Evolutionary conservation across 2,329 filamentous ascomycete genomes (phyloP).

Genomic region (Epicoccum sorghinum): DNA sequence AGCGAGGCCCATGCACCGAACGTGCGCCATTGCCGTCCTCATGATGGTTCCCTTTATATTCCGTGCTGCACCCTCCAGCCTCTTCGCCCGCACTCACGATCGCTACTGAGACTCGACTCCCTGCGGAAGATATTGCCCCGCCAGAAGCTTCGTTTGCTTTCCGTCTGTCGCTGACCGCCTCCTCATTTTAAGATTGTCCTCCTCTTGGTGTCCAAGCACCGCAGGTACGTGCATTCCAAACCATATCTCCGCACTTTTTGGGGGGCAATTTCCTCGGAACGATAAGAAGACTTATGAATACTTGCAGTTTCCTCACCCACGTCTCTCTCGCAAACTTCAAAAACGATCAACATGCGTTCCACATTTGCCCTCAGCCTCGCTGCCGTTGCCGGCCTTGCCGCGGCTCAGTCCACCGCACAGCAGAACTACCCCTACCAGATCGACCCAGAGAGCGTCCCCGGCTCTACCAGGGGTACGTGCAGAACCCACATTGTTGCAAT

Average conservation of each 20-base stretch:
- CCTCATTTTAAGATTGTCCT: conserved; percentile 14
- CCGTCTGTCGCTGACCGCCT: conserved; percentile 33
- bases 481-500: neutral
- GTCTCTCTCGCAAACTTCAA: conserved; percentile 11
- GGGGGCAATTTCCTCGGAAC: conserved; percentile 8
- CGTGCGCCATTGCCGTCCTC: conserved; percentile 22
- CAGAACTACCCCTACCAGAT: conserved; percentile 56
- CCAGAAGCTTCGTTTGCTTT: conserved; percentile 5
- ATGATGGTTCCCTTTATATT: conserved; percentile 40
- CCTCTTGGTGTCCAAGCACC: conserved; percentile 5
- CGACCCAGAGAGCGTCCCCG: conserved; percentile 65
- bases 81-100: conserved; percentile 32
- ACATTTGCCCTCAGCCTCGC: conserved; percentile 58
- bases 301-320: conserved; percentile 1
- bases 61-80: conserved; percentile 21
- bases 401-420: conserved; percentile 51
- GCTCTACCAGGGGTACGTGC: conserved; percentile 59
- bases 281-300: conserved; percentile 12
- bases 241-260: conserved; percentile 5
- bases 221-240: conserved; percentile 19
- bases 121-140: conserved; percentile 16
- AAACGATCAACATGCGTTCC: conserved; percentile 50
- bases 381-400: conserved; percentile 59
- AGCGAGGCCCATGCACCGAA: conserved; percentile 18
- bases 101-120: conserved; percentile 30